These are phyloP conservation scores for Ophiocordyceps unilateralis DNA, from an alignment of 2,329 filamentous ascomycete species.

Conservation along the genomic window DNA sequence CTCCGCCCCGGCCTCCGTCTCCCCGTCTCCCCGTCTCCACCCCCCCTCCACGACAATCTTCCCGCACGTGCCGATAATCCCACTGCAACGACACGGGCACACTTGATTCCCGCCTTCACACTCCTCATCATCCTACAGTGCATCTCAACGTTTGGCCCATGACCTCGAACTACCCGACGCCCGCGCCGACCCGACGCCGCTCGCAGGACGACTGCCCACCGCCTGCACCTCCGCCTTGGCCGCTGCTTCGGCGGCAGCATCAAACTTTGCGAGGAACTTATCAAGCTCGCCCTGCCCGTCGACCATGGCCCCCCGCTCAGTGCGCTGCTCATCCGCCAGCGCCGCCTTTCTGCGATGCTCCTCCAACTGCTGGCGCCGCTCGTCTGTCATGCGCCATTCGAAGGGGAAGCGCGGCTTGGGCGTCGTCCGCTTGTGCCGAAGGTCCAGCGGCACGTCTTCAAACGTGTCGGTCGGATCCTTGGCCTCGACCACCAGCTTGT, in stretches of 20 bases:
- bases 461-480: slow-evolving; percentile 69
- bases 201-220: too few species aligned
- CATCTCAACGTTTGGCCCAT: not conserved
- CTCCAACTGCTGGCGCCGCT: slow-evolving; percentile 50
- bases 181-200: not conserved
- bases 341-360: slow-evolving; percentile 34
- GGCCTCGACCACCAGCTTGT: slow-evolving; percentile 56
- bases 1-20: not conserved
- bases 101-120: not conserved
- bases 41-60: not conserved
- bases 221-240: slow-evolving; percentile 10
- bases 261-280: slow-evolving; percentile 5
- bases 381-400: slow-evolving; percentile 63
- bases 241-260: slow-evolving; percentile 14
- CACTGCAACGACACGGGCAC: not conserved
- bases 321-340: slow-evolving; percentile 35
- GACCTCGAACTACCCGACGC: not conserved
- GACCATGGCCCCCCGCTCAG: slow-evolving; percentile 37
- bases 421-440: slow-evolving; percentile 66
- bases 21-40: too few species aligned
- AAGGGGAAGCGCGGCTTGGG: slow-evolving; percentile 55
- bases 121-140: not conserved
- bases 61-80: not conserved
- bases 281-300: slow-evolving; percentile 26
- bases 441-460: slow-evolving; percentile 76